These are phyloP conservation scores for Ceratocystis huliohia DNA, from an alignment of 2,329 filamentous ascomycete species.

Conservation along the genomic window DNA sequence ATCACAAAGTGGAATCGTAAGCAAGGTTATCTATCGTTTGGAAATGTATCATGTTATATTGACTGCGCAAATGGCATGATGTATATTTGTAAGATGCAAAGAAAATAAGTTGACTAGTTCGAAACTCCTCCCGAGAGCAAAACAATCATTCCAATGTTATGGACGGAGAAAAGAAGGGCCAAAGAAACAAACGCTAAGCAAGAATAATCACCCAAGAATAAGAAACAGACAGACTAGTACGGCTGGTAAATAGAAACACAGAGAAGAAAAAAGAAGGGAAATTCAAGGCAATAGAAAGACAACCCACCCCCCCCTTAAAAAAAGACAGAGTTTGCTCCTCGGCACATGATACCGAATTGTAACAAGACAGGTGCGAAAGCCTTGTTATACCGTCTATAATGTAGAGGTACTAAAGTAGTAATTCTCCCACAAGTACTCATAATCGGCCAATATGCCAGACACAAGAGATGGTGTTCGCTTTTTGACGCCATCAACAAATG, in stretches of 20 bases:
- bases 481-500: constrained; percentile 57
- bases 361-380: neutral
- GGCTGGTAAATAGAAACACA: neutral
- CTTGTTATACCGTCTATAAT: constrained; percentile 23
- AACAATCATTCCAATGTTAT: neutral
- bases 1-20: neutral
- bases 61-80: neutral
- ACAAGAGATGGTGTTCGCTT: constrained; percentile 69
- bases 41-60: neutral
- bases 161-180: neutral
- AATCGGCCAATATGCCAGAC: constrained; percentile 80
- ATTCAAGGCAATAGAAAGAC: neutral
- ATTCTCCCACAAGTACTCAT: constrained; percentile 95
- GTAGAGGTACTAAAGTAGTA: constrained; percentile 71
- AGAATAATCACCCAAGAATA: neutral
- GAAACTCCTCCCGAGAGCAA: neutral
- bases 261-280: neutral
- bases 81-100: neutral
- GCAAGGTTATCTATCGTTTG: neutral
- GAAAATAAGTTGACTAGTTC: neutral
- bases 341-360: too few relatives aligned
- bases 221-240: neutral
- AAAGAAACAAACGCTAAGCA: neutral
- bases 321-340: neutral
- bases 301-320: neutral